These are phyloP conservation scores for Pyropia yezoensis DNA, from an alignment of 23 red algal species.

Conservation along the genomic window DNA sequence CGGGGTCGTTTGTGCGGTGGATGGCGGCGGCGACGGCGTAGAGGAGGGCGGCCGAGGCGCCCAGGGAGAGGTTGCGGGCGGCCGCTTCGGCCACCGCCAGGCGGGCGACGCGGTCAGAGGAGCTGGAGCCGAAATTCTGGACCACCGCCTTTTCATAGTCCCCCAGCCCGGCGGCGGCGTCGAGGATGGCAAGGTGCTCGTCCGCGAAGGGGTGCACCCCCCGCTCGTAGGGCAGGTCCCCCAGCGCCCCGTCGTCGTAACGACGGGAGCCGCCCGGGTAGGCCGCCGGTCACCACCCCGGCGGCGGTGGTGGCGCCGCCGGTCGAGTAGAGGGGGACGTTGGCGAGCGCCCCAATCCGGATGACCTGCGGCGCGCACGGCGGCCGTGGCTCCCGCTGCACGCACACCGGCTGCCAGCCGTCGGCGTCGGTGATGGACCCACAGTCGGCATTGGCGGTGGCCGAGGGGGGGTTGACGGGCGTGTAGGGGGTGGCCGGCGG, in stretches of 20 bases:
- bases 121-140: constrained; percentile 16
- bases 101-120: background rate
- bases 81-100: constrained; percentile 11
- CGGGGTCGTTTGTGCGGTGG: no score
- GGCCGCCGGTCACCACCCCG: background rate
- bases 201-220: constrained; percentile 12
- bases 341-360: constrained; percentile 7
- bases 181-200: constrained; percentile 5
- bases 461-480: constrained; percentile 21
- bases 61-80: background rate
- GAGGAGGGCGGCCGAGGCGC: constrained; percentile 8
- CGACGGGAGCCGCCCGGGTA: background rate
- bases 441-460: constrained; percentile 11
- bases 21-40: constrained; percentile 17
- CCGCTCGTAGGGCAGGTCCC: constrained; percentile 1
- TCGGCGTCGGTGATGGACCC: background rate
- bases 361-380: constrained; percentile 19
- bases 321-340: constrained; percentile 9
- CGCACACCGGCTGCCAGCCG: constrained; percentile 23
- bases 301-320: background rate
- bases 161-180: constrained; percentile 6
- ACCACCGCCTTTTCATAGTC: constrained; percentile 16
- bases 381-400: constrained; percentile 3
- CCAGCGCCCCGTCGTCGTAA: constrained; percentile 8
- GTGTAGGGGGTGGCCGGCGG: constrained; percentile 5